Evolutionary conservation across 2,329 filamentous ascomycete species (phyloP), one percentile per base, ranked within the genome.

Genomic region (Fusarium albosuccineum): DNA sequence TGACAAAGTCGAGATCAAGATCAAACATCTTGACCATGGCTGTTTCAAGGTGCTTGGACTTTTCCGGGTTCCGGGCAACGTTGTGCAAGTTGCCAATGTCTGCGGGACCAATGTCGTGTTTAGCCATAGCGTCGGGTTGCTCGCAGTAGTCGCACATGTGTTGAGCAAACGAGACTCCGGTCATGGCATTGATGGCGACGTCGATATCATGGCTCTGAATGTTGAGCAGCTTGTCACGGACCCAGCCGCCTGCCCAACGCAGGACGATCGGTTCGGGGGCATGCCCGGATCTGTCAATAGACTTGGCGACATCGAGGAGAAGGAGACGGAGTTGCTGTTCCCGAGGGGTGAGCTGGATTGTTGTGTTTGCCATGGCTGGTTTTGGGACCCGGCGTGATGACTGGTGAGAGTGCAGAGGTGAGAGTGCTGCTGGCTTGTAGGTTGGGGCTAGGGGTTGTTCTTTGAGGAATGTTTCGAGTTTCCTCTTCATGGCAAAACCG

Each of bases 11-110:
- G 48, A 97, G 87, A 74, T 98, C 95, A 49, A 97, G 85, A 1
- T 92, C 93, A 73, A 97, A 90, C 60, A 98, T 89, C 68, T 86
- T 91, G 26, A 92, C 93, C 9, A 93, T 97, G 49, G 93, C 92
- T 0, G 95, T 98, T 79, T 97, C 95, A 13, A 98, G 86, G 76
- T 98, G 93, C 80, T 98, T 98, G 17, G 94, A 97, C 81, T 97
- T 97, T 74, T 97, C 94, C 1, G 94, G 95, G 76, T 98, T 98
- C 59, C 91, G 91, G 53, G 91, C 91, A 70, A 97, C 95, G 78
- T 93, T 97, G 83, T 97, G 91, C 33, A 97, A 84, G 66, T 88
- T 91, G 50, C 91, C 90, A 54, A 96, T 83, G 58, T 90, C 89
- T 53, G 86, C 85, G 16, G 79, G 75, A 30, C 77, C 76, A 49